These are phyloP conservation scores for Blastomyces emzantsi DNA, from an alignment of 2,329 filamentous ascomycete species.

Conservation along the genomic window DNA sequence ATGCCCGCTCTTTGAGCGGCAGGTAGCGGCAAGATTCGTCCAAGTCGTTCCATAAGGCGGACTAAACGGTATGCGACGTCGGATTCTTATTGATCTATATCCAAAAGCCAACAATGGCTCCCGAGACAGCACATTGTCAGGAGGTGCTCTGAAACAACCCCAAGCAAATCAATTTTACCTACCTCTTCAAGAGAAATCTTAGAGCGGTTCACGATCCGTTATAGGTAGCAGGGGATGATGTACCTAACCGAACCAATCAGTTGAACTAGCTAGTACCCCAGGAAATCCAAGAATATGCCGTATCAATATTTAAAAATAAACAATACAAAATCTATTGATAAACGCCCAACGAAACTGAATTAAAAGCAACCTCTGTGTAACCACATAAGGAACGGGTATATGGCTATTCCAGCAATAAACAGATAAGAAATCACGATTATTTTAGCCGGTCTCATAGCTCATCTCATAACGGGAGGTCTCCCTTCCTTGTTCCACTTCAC, in stretches of 20 bases:
- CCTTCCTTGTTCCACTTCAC: constrained; percentile 97
- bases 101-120: neutral
- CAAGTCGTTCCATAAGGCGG: neutral
- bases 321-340: neutral
- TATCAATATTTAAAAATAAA: neutral
- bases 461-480: constrained; percentile 87
- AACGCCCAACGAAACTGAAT: neutral
- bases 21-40: neutral
- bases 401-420: constrained; percentile 2
- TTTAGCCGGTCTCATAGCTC: constrained; percentile 23
- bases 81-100: neutral
- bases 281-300: neutral
- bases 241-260: neutral
- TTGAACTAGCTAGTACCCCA: neutral
- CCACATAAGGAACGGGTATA: neutral
- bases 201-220: neutral
- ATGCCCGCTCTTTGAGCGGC: neutral
- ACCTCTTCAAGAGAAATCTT: neutral
- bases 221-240: neutral
- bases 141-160: neutral
- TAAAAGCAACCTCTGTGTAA: neutral
- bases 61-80: neutral
- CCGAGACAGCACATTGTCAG: neutral
- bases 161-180: neutral
- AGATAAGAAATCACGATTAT: neutral